Percentiles rank a stretch among this genome's conserved stretches.
Evolutionary conservation across 805 yeast species (phyloP).

Genomic region (Sugiyamaella boreocaroliniensis): DNA sequence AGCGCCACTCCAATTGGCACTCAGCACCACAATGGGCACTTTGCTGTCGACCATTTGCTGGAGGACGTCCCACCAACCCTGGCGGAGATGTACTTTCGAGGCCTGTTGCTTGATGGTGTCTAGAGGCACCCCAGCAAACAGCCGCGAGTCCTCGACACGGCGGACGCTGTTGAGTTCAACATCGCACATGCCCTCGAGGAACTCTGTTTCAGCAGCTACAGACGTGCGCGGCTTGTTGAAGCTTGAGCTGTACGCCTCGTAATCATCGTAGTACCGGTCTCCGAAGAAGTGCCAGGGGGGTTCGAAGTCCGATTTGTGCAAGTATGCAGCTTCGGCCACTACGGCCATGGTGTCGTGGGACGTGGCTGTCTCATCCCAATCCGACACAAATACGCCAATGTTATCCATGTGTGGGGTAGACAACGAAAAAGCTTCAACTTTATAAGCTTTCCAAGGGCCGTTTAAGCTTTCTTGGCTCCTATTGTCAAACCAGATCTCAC

Average conservation of each 20-base stretch:
- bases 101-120: conserved; percentile 34
- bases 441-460: no score
- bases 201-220: conserved; percentile 38
- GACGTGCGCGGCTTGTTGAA: conserved; percentile 30
- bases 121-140: conserved; percentile 39
- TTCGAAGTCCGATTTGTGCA: conserved; percentile 31
- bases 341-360: conserved; percentile 46
- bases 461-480: no score
- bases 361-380: conserved; percentile 67
- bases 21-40: conserved; percentile 41
- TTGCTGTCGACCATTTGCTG: conserved; percentile 13
- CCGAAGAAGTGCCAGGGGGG: conserved; percentile 41
- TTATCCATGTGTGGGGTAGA: conserved; percentile 4
- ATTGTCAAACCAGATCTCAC: no score
- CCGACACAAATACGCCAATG: conserved; percentile 37
- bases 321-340: conserved; percentile 45
- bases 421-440: no score
- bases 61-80: conserved; percentile 37
- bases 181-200: conserved; percentile 38
- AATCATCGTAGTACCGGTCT: conserved; percentile 37
- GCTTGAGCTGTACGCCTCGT: conserved; percentile 27
- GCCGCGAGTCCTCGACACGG: conserved; percentile 33
- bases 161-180: conserved; percentile 46
- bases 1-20: conserved; percentile 56
- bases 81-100: conserved; percentile 32